These are phyloP conservation scores for Teratosphaeriaceae sp. DNA, from an alignment of 2,329 filamentous ascomycete genomes.

Conservation along the genomic window DNA sequence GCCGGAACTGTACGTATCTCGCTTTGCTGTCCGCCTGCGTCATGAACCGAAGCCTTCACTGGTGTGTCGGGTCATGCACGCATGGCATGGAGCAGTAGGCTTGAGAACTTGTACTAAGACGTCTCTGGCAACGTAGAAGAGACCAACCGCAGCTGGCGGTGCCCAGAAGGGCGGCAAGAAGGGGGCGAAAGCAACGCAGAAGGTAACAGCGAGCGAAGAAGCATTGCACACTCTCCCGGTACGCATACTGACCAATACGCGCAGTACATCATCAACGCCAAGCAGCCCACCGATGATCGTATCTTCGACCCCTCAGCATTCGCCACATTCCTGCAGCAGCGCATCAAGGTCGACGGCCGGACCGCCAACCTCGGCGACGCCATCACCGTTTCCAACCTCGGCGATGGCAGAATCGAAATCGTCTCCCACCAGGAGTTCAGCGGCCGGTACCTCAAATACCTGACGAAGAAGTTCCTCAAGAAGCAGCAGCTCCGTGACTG, in stretches of 20 bases:
- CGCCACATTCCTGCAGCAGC: conserved; percentile 99
- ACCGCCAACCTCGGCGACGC: conserved; percentile 96
- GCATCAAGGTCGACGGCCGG: conserved; percentile 99
- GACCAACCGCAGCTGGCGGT: conserved; percentile 38
- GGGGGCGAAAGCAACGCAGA: conserved; percentile 73
- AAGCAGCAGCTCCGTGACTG: conserved; percentile 99
- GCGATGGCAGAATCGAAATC: conserved; percentile 97
- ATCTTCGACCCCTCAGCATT: conserved; percentile 99
- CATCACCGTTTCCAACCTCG: conserved; percentile 82
- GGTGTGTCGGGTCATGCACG: conserved; percentile 9
- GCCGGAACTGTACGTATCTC: conserved; percentile 81
- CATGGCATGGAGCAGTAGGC: conserved; percentile 73
- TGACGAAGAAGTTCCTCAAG: conserved; percentile 99
- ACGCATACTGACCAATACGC: neutral
- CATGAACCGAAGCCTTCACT: conserved; percentile 21
- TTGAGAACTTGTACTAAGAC: conserved; percentile 43
- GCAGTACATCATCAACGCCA: conserved; percentile 98
- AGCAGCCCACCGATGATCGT: conserved; percentile 97
- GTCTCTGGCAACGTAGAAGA: conserved; percentile 54
- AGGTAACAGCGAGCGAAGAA: conserved; percentile 47
- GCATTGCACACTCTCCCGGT: neutral
- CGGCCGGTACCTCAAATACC: conserved; percentile 98
- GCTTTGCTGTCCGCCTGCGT: conserved; percentile 88
- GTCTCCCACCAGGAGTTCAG: conserved; percentile 97
- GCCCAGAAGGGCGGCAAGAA: conserved; percentile 37